phyloP scores from a whole-genome alignment of 2,329 filamentous ascomycete species.

The Elsinoe perseae region DNA sequence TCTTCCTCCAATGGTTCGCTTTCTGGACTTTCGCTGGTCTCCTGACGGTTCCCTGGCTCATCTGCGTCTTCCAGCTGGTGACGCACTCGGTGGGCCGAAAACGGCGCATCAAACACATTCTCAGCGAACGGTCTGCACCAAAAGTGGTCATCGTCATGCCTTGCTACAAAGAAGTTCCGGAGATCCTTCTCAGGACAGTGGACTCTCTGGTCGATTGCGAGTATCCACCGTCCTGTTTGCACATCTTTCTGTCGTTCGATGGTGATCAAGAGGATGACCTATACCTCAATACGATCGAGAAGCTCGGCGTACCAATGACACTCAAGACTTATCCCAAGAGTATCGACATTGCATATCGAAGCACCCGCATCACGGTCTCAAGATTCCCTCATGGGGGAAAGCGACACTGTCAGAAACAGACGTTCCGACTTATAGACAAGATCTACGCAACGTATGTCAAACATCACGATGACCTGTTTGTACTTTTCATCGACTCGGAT shows the following conservation, averaged over 20 bases:
- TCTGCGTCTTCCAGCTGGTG: conserved; percentile 86
- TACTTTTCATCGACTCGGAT: conserved; percentile 95
- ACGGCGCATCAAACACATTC: conserved; percentile 71
- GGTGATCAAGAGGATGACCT: conserved; percentile 82
- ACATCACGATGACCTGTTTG: conserved; percentile 83
- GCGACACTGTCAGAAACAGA: conserved; percentile 84
- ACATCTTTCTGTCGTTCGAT: conserved; percentile 93
- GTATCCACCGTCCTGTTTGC: conserved; percentile 84
- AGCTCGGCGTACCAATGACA: conserved; percentile 71
- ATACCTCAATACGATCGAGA: conserved; percentile 77
- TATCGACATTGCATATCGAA: conserved; percentile 80
- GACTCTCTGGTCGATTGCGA: conserved; percentile 91
- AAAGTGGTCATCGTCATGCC: conserved; percentile 97
- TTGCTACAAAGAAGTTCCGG: conserved; percentile 85
- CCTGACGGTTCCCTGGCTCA: conserved; percentile 80
- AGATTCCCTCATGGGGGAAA: conserved; percentile 91
- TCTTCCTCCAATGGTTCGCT: conserved; percentile 81
- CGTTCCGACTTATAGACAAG: conserved; percentile 87
- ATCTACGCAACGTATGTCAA: conserved; percentile 83
- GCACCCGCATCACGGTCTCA: conserved; percentile 79
- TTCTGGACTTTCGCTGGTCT: conserved; percentile 88
- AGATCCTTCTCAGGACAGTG: conserved; percentile 74
- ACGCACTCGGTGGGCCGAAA: conserved; percentile 76
- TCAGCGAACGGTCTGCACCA: conserved; percentile 78
- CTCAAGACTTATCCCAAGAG: conserved; percentile 75